These are phyloP conservation scores for Pseudonitzschia pungens DNA, from an alignment of 108 stramenopile genomes.

Conservation along the genomic window DNA sequence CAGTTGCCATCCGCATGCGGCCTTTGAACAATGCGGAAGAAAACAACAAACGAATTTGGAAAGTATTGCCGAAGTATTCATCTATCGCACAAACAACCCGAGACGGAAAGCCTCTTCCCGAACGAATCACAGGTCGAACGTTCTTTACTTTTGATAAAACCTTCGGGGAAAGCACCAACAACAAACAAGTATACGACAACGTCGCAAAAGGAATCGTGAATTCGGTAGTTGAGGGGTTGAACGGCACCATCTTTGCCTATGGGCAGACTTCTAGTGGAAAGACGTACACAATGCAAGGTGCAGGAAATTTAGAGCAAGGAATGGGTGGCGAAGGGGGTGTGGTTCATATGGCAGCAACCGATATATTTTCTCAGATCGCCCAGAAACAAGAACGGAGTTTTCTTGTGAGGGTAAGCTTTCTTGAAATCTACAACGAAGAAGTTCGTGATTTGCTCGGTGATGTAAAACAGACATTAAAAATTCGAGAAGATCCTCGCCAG, in stretches of 20 bases:
- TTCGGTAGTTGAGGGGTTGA: conserved; percentile 88
- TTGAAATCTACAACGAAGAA: conserved; percentile 99
- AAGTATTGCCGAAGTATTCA: conserved; percentile 75
- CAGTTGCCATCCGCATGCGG: conserved; percentile 94
- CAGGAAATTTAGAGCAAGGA: conserved; percentile 70
- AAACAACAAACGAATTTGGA: conserved; percentile 66
- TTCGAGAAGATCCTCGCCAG: conserved; percentile 91
- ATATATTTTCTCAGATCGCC: conserved; percentile 77
- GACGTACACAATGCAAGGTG: conserved; percentile 92
- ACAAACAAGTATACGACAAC: conserved; percentile 87
- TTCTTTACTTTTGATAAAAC: conserved; percentile 94
- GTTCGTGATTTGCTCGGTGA: conserved; percentile 90
- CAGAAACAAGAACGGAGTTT: conserved; percentile 65
- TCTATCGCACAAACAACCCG: conserved; percentile 72
- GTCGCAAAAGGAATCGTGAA: conserved; percentile 86
- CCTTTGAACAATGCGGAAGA: conserved; percentile 84
- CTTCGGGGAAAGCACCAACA: conserved; percentile 78
- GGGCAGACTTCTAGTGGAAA: conserved; percentile 93
- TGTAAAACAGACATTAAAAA: conserved; percentile 45
- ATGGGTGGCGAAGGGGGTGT: conserved; percentile 56
- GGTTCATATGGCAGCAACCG: conserved; percentile 83
- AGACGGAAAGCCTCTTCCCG: conserved; percentile 65
- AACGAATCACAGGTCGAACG: conserved; percentile 67
- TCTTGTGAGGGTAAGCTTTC: conserved; percentile 89
- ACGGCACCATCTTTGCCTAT: conserved; percentile 97